Percentiles rank a stretch among this genome's conserved stretches.
These are phyloP conservation scores for Seiridium cupressi DNA, from an alignment of 2,329 filamentous ascomycete genomes.

Conservation along the genomic window DNA sequence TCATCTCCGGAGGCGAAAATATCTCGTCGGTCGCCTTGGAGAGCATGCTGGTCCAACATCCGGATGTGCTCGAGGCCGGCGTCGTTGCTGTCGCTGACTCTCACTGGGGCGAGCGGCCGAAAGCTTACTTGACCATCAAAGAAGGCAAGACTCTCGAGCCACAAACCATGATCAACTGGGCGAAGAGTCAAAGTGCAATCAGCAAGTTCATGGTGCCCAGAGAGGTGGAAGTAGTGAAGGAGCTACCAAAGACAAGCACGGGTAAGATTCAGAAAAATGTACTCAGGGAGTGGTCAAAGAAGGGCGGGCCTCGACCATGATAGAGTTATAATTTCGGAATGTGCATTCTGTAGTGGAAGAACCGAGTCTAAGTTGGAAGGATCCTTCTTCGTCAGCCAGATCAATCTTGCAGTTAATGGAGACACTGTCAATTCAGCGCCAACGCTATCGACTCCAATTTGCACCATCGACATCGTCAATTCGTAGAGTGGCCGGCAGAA, in stretches of 20 bases:
- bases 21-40: constrained; percentile 94
- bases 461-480: no score
- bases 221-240: constrained; percentile 74
- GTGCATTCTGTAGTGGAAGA: no score
- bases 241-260: constrained; percentile 95
- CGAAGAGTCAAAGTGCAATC: constrained; percentile 75
- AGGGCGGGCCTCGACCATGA: constrained; percentile 14
- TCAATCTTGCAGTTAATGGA: no score
- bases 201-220: constrained; percentile 84
- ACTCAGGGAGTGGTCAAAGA: constrained; percentile 78
- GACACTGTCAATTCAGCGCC: no score
- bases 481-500: no score
- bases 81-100: constrained; percentile 85
- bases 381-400: no score
- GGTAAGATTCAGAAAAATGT: constrained; percentile 97
- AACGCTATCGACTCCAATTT: no score
- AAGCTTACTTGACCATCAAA: constrained; percentile 86
- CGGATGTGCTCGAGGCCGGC: constrained; percentile 84
- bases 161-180: constrained; percentile 80
- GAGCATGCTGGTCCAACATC: constrained; percentile 83
- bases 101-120: constrained; percentile 95
- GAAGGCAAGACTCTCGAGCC: constrained; percentile 59
- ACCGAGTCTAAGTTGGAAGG: no score
- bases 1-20: constrained; percentile 96
- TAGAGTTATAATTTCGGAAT: no score